Percentiles rank a stretch among this genome's conserved stretches.
Conservation (phyloP, 352 stramenopile species). For the Plasmopara viticola region DNA sequence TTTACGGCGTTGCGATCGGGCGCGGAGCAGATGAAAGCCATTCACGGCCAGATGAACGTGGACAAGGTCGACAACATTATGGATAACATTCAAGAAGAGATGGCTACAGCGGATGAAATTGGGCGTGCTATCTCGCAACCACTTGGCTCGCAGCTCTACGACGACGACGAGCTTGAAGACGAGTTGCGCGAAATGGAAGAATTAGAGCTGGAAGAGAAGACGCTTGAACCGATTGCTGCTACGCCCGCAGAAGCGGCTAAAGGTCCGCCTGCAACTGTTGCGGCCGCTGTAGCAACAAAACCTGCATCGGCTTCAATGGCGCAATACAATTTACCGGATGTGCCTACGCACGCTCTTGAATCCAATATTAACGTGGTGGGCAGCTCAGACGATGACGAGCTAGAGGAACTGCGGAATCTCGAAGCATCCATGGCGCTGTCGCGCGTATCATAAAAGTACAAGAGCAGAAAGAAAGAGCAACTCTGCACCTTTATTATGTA, state of each 20-base stretch:
- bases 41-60: slow-evolving; percentile 93
- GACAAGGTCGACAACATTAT: slow-evolving; percentile 98
- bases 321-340: slow-evolving; percentile 71
- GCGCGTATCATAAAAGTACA: slow-evolving; percentile 10
- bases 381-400: slow-evolving; percentile 70
- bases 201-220: slow-evolving; percentile 87
- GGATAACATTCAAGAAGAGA: slow-evolving; percentile 97
- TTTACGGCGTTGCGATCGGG: slow-evolving; percentile 92
- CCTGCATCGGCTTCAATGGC: slow-evolving; percentile 18
- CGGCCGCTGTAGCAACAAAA: slow-evolving; percentile 20
- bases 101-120: slow-evolving; percentile 94
- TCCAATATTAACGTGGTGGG: slow-evolving; percentile 76
- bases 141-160: slow-evolving; percentile 87
- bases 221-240: slow-evolving; percentile 40
- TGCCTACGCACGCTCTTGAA: slow-evolving; percentile 65
- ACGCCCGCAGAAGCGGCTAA: slow-evolving; percentile 23
- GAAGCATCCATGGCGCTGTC: slow-evolving; percentile 84
- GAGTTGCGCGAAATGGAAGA: slow-evolving; percentile 92
- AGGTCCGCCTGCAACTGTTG: slow-evolving; percentile 16
- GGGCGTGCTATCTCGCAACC: slow-evolving; percentile 90
- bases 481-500: slow-evolving; percentile 24
- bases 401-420: slow-evolving; percentile 77
- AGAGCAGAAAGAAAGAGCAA: slow-evolving; percentile 2
- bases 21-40: slow-evolving; percentile 93
- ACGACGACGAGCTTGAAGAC: slow-evolving; percentile 93